Evolutionary conservation across 2,329 filamentous ascomycete genomes (phyloP).

Genomic region (Beauveria rudraprayagi): DNA sequence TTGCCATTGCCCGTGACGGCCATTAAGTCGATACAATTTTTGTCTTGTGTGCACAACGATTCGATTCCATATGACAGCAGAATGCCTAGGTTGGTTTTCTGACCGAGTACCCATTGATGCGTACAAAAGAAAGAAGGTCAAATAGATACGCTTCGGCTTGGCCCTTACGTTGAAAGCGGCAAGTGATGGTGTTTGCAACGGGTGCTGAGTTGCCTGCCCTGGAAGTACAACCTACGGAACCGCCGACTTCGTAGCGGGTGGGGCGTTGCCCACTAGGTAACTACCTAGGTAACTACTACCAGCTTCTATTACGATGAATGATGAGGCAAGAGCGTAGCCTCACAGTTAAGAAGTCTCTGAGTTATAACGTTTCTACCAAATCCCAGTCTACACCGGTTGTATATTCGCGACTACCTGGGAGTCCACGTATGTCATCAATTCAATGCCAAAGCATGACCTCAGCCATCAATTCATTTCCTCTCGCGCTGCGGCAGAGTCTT

Average conservation of each 20-base stretch:
- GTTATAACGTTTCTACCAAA: too few species aligned
- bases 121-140: not conserved
- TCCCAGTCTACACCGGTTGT: too few species aligned
- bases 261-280: too few species aligned
- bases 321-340: not conserved
- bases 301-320: not conserved
- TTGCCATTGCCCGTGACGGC: not conserved
- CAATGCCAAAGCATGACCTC: not conserved
- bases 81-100: not conserved
- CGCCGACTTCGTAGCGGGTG: too few species aligned
- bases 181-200: not conserved
- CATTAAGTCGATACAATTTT: not conserved
- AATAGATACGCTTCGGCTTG: not conserved
- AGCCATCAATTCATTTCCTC: conserved; percentile 17
- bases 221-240: too few species aligned
- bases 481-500: conserved; percentile 23
- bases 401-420: too few species aligned
- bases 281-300: not conserved
- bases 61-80: not conserved
- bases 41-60: not conserved
- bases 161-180: not conserved
- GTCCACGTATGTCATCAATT: too few species aligned
- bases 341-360: not conserved
- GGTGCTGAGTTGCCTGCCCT: too few species aligned
- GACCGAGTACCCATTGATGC: not conserved